Conservation (phyloP, 2,329 filamentous ascomycete genomes). For the Colletotrichum zoysiae region DNA sequence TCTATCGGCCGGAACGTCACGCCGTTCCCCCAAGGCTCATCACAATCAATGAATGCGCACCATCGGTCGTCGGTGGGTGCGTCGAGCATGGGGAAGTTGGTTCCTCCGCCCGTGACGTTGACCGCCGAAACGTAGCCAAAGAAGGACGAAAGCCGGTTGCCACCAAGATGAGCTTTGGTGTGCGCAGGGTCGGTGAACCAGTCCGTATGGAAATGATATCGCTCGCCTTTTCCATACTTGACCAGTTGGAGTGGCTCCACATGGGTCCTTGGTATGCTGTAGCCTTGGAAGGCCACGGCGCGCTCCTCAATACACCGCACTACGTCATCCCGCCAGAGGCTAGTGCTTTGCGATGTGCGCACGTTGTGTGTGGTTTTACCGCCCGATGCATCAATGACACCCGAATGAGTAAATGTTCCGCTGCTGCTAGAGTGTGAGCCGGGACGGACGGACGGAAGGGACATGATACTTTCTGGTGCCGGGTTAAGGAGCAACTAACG, state of each 20-base stretch:
- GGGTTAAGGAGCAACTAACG: slow-evolving; percentile 49
- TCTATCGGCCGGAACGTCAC: slow-evolving; percentile 62
- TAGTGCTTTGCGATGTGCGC: slow-evolving; percentile 61
- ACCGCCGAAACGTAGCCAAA: slow-evolving; percentile 60
- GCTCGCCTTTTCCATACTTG: slow-evolving; percentile 58
- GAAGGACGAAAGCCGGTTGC: slow-evolving; percentile 61
- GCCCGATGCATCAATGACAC: slow-evolving; percentile 52
- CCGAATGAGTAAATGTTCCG: slow-evolving; percentile 59
- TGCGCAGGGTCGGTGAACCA: slow-evolving; percentile 60
- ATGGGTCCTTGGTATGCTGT: slow-evolving; percentile 51
- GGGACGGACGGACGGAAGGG: too few species aligned
- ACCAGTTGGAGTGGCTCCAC: slow-evolving; percentile 64
- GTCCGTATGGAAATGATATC: slow-evolving; percentile 64
- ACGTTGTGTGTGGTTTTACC: slow-evolving; percentile 52
- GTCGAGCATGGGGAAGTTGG: slow-evolving; percentile 61
- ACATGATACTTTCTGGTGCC: not conserved
- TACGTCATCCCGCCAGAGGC: slow-evolving; percentile 56
- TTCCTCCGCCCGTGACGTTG: slow-evolving; percentile 60
- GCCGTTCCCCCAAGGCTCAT: slow-evolving; percentile 60
- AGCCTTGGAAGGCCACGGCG: slow-evolving; percentile 60
- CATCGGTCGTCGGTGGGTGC: slow-evolving; percentile 49
- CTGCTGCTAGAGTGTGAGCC: slow-evolving; percentile 49
- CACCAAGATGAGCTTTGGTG: slow-evolving; percentile 53
- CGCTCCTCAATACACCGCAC: slow-evolving; percentile 62
- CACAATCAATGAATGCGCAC: slow-evolving; percentile 59